Evolutionary conservation across 441 rosid species (phyloP).

Genomic region (Kokia cookei): DNA sequence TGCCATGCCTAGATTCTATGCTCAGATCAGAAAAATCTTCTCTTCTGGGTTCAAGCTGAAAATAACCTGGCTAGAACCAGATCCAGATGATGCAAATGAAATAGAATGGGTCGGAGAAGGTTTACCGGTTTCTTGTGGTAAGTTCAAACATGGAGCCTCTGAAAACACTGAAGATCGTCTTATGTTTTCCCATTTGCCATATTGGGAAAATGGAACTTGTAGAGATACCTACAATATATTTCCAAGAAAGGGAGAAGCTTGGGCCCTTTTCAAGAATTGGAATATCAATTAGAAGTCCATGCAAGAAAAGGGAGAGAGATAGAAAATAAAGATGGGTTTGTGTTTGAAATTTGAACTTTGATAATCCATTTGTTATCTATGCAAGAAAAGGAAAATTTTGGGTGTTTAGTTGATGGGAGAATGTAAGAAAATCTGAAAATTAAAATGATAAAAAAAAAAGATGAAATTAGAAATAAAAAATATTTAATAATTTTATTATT

Average conservation of each 20-base stretch:
- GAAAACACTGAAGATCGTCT: slow-evolving; percentile 25
- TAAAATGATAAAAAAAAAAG: no score
- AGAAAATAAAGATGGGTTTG: no score
- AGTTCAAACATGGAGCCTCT: slow-evolving; percentile 40
- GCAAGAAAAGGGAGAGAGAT: no score
- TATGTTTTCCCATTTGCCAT: slow-evolving; percentile 63
- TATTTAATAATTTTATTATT: no score
- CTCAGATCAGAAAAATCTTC: slow-evolving; percentile 38
- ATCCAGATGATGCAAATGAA: slow-evolving; percentile 41
- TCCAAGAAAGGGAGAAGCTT: slow-evolving; percentile 76
- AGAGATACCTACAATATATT: slow-evolving; percentile 31
- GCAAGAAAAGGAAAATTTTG: no score
- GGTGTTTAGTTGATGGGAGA: no score
- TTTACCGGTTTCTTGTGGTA: slow-evolving; percentile 59
- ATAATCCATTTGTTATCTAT: no score
- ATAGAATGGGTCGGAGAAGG: slow-evolving; percentile 29
- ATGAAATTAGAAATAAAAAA: no score
- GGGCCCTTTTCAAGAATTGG: slow-evolving; percentile 87
- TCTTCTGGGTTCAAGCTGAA: slow-evolving; percentile 34
- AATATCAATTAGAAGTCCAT: slow-evolving; percentile 39
- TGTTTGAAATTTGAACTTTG: no score
- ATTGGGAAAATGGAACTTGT: slow-evolving; percentile 17
- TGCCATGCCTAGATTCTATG: slow-evolving; percentile 73
- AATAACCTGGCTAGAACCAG: slow-evolving; percentile 61
- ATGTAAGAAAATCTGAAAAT: no score